A percentile compares a stretch with the other conserved stretches of the same genome.
Evolutionary conservation across 2,329 filamentous ascomycete genomes (phyloP).

Genomic region (Aspergillus ochraceoroseus): DNA sequence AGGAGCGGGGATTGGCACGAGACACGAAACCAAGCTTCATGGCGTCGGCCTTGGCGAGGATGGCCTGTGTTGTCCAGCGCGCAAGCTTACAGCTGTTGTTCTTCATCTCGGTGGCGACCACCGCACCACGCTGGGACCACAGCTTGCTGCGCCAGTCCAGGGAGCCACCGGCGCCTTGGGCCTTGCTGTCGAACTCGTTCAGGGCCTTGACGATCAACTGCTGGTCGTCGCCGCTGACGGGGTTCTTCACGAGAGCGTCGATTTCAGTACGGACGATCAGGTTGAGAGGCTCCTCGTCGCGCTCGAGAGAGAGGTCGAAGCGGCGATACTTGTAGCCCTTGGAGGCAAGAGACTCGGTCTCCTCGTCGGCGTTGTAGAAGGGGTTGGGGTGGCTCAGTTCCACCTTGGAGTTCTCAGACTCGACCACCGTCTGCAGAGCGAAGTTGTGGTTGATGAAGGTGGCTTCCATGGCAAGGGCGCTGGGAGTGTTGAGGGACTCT

Average conservation of each 20-base stretch:
- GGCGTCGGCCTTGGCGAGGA: constrained; percentile 91
- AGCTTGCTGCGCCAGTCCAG: constrained; percentile 97
- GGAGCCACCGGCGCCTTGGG: constrained; percentile 87
- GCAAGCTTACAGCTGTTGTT: constrained; percentile 99
- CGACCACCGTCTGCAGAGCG: constrained; percentile 86
- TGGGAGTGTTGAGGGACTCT: constrained; percentile 91
- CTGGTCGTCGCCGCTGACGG: constrained; percentile 85
- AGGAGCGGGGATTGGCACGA: constrained; percentile 82
- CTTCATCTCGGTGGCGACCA: constrained; percentile 99
- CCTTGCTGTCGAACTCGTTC: constrained; percentile 99
- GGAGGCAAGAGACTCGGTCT: constrained; percentile 87
- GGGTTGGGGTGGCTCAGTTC: constrained; percentile 86
- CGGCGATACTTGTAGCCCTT: constrained; percentile 98
- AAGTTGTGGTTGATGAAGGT: constrained; percentile 99
- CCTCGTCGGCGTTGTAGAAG: constrained; percentile 92
- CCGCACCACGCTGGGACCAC: constrained; percentile 87
- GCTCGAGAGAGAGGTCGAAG: constrained; percentile 89
- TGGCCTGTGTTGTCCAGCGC: constrained; percentile 94
- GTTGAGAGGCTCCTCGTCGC: constrained; percentile 87
- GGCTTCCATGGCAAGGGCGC: constrained; percentile 87
- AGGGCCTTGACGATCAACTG: constrained; percentile 88
- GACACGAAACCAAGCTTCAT: constrained; percentile 99
- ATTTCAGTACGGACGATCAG: constrained; percentile 91
- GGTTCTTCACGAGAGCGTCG: constrained; percentile 93
- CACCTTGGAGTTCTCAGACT: constrained; percentile 72